A percentile compares a stretch with the other conserved stretches of the same genome.
phyloP scores from a whole-genome alignment of 768 basidiomycete genomes.

The Tulasnella sp. region DNA sequence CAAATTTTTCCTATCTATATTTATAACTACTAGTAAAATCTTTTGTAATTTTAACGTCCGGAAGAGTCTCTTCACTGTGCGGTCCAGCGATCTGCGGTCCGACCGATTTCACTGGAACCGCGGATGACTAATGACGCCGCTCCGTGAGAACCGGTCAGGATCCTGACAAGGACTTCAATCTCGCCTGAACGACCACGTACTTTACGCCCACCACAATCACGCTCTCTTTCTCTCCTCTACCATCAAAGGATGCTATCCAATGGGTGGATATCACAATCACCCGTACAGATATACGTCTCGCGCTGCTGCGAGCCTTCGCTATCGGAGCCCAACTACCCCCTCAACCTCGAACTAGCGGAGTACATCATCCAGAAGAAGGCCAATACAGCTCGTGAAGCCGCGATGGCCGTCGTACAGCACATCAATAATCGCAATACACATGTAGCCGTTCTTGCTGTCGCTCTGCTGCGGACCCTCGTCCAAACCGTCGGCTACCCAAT shows the following conservation, averaged over 20 bases:
- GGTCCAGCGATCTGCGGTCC: no score
- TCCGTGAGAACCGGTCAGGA: conserved; percentile 3
- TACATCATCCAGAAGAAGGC: conserved; percentile 93
- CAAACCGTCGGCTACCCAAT: conserved; percentile 96
- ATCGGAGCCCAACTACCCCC: conserved; percentile 84
- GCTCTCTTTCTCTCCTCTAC: neutral
- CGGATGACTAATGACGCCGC: neutral
- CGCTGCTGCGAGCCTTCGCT: conserved; percentile 83
- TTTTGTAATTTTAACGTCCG: neutral
- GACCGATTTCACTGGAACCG: neutral
- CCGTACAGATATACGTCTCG: conserved; percentile 66
- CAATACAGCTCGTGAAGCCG: conserved; percentile 90
- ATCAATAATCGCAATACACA: conserved; percentile 94
- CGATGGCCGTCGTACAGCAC: conserved; percentile 74
- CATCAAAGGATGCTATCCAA: conserved; percentile 15
- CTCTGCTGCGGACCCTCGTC: conserved; percentile 85
- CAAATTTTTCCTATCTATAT: no score
- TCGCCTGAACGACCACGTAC: neutral
- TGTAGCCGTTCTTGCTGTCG: conserved; percentile 77
- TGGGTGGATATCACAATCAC: conserved; percentile 40
- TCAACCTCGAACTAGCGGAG: conserved; percentile 91
- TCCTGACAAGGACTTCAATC: neutral
- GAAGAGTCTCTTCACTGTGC: no score
- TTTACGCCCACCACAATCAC: neutral
- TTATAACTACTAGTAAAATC: no score